Percentiles rank a stretch among this genome's conserved stretches.
Evolutionary conservation across 768 basidiomycete genomes (phyloP).

Genomic region (Tulasnella sp.): DNA sequence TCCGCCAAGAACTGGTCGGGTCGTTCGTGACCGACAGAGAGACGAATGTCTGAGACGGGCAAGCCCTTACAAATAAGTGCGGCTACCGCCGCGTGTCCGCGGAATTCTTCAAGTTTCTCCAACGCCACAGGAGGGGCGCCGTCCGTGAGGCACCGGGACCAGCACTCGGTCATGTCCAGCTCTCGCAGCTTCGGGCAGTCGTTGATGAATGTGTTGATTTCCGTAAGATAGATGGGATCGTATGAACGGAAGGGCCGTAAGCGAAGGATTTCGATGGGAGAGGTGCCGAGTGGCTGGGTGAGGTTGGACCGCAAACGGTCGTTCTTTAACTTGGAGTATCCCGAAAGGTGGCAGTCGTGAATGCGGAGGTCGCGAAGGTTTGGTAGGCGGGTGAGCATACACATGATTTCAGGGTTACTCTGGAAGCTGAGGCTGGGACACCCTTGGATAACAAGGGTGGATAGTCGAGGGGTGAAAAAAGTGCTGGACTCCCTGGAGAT

Average conservation of each 20-base stretch:
- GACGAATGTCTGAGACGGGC: not conserved
- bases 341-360: not conserved
- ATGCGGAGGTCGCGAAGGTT: not conserved
- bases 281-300: not conserved
- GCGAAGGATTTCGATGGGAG: not conserved
- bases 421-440: not conserved
- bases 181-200: not conserved
- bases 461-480: not conserved
- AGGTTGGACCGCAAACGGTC: not conserved
- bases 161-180: not conserved
- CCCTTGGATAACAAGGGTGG: not conserved
- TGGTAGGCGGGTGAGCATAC: not conserved
- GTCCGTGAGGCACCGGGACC: not conserved
- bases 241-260: not conserved
- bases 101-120: not conserved
- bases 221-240: not conserved
- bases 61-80: not conserved
- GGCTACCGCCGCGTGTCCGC: not conserved
- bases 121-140: not conserved
- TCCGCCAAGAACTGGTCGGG: not conserved
- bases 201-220: not conserved
- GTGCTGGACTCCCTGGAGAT: not conserved
- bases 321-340: not conserved
- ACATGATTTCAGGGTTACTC: not conserved
- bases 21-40: not conserved